A percentile compares a stretch with the other conserved stretches of the same genome.
These are phyloP conservation scores for Lachancea quebecensis DNA, from an alignment of 805 yeast genomes.

Conservation along the genomic window DNA sequence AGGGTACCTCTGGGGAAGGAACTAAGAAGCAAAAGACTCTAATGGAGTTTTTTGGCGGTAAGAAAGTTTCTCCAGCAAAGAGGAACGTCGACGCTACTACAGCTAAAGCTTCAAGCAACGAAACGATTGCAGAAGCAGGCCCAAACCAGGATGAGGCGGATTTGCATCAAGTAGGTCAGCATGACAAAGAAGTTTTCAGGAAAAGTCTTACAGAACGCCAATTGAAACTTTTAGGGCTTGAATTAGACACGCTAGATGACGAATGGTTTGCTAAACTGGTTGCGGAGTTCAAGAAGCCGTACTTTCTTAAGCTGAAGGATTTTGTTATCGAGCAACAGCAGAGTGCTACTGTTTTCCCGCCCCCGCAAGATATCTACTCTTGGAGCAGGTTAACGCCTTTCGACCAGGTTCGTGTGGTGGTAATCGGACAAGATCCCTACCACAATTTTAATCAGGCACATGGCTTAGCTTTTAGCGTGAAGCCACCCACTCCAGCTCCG, in stretches of 20 bases:
- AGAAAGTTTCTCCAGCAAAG: neutral
- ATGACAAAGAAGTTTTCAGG: constrained; percentile 10
- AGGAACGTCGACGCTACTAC: neutral
- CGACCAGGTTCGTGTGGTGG: constrained; percentile 61
- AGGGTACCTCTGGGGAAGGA: neutral
- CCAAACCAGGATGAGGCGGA: neutral
- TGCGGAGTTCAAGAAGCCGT: constrained; percentile 73
- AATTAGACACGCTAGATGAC: constrained; percentile 61
- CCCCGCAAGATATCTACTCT: constrained; percentile 67
- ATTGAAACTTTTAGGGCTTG: constrained; percentile 46
- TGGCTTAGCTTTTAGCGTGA: constrained; percentile 90
- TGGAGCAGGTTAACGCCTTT: constrained; percentile 88
- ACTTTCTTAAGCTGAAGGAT: constrained; percentile 64
- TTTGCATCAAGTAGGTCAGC: neutral
- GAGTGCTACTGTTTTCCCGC: constrained; percentile 65
- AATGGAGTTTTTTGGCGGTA: constrained; percentile 5
- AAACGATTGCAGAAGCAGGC: neutral
- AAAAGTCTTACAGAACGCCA: constrained; percentile 11
- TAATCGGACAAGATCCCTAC: constrained; percentile 95
- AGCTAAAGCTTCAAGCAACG: neutral
- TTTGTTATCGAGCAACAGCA: constrained; percentile 48
- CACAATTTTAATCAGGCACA: constrained; percentile 92
- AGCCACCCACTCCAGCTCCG: constrained; percentile 79
- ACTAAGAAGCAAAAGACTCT: constrained; percentile 6
- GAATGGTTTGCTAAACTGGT: constrained; percentile 72